Percentiles rank a stretch among this genome's conserved stretches.
Evolutionary conservation across 2,329 filamentous ascomycete genomes (phyloP).

Genomic region (Colletotrichum echinochloae): DNA sequence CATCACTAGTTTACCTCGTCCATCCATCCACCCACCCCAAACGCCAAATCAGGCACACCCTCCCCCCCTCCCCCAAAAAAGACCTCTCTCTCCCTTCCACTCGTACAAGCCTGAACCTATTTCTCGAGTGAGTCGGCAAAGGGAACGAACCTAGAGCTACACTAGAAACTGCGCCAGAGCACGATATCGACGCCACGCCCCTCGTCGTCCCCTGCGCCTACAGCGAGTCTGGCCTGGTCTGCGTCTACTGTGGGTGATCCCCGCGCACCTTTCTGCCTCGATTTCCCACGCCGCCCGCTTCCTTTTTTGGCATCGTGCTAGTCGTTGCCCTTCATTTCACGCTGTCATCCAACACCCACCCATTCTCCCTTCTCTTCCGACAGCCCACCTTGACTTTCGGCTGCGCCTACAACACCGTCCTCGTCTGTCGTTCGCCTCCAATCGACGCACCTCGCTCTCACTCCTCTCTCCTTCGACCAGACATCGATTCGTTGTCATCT

Average conservation of each 20-base stretch:
- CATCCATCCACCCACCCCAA: neutral
- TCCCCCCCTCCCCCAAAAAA: no score
- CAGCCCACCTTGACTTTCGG: constrained; percentile 16
- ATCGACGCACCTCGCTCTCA: constrained; percentile 11
- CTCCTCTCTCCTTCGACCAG: constrained; percentile 7
- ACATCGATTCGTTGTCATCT: constrained; percentile 23
- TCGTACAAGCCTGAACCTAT: neutral
- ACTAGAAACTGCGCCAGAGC: constrained; percentile 17
- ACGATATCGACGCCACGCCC: constrained; percentile 34
- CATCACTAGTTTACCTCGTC: neutral
- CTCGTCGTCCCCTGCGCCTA: neutral
- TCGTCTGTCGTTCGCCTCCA: constrained; percentile 1
- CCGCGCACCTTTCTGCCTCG: constrained; percentile 25
- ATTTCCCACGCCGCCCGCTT: constrained; percentile 36
- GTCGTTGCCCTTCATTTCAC: constrained; percentile 39
- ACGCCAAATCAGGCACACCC: neutral
- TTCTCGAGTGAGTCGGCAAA: neutral
- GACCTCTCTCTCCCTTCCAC: neutral
- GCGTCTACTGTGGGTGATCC: constrained; percentile 6
- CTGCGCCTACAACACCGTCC: constrained; percentile 28
- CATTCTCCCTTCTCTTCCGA: constrained; percentile 23
- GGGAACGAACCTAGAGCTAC: neutral
- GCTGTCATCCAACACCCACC: constrained; percentile 19
- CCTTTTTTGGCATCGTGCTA: constrained; percentile 31
- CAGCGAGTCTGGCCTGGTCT: constrained; percentile 12